Conservation (phyloP, 306 rosid species). For the Dryas alaskensis region DNA sequence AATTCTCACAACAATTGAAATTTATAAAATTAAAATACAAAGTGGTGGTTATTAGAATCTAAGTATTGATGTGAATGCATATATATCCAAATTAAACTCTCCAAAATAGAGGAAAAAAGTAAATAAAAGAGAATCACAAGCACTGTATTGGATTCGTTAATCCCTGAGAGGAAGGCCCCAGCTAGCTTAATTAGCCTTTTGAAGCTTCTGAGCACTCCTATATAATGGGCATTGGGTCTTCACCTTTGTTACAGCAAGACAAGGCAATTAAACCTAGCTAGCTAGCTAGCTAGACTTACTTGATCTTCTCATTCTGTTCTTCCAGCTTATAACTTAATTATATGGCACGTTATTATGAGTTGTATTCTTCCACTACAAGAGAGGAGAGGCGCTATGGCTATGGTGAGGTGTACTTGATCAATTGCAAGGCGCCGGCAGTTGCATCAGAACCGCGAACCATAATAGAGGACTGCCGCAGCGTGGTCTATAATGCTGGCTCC, state of each 20-base stretch:
- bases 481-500: neutral
- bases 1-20: no score
- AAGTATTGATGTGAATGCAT: no score
- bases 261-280: conserved; percentile 1
- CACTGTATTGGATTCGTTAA: no score
- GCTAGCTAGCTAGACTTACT: neutral
- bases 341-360: neutral
- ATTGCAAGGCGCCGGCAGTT: neutral
- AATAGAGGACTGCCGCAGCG: neutral
- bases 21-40: no score
- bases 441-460: neutral
- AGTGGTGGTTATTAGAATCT: no score
- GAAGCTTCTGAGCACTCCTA: neutral
- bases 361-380: neutral
- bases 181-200: neutral
- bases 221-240: neutral
- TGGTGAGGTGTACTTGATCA: neutral
- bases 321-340: neutral
- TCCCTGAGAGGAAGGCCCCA: neutral
- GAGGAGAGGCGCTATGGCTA: neutral
- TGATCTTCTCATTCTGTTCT: no score
- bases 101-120: no score
- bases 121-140: no score
- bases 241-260: neutral
- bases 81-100: no score